phyloP scores from a whole-genome alignment of 2,329 filamentous ascomycete species.

The Pseudocercospora musae region DNA sequence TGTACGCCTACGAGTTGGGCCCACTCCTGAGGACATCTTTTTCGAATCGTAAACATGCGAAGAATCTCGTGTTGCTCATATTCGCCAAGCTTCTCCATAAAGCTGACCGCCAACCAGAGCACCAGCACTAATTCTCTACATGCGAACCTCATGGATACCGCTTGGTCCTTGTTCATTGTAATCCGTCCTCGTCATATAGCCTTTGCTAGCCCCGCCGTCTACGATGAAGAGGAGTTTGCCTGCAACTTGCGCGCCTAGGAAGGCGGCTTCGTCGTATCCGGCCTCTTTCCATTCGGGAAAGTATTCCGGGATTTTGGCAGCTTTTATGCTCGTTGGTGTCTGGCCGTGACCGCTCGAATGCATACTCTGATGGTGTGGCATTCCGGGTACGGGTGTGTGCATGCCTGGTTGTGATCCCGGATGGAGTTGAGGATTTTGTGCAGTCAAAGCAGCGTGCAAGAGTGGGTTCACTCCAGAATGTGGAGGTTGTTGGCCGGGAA shows the following conservation, averaged over 20 bases:
- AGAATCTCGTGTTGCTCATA: neutral
- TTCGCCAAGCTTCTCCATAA: neutral
- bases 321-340: conserved; percentile 81
- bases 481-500: conserved; percentile 41
- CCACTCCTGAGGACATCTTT: neutral
- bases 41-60: neutral
- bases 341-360: conserved; percentile 59
- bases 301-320: conserved; percentile 74
- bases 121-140: conserved; percentile 7
- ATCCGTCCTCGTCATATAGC: conserved; percentile 65
- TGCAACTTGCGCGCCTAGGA: conserved; percentile 83
- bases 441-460: conserved; percentile 83
- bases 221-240: conserved; percentile 71
- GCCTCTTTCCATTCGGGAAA: conserved; percentile 82
- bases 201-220: conserved; percentile 64
- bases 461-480: conserved; percentile 72
- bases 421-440: conserved; percentile 53
- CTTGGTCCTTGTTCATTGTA: conserved; percentile 66
- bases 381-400: conserved; percentile 17
- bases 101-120: neutral
- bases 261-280: conserved; percentile 75
- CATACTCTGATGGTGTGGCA: conserved; percentile 32
- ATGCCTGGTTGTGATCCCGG: conserved; percentile 26
- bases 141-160: conserved; percentile 57
- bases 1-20: neutral